Evolutionary conservation across 768 basidiomycete genomes (phyloP).

Genomic region (Naganishia vaughanmartiniae): DNA sequence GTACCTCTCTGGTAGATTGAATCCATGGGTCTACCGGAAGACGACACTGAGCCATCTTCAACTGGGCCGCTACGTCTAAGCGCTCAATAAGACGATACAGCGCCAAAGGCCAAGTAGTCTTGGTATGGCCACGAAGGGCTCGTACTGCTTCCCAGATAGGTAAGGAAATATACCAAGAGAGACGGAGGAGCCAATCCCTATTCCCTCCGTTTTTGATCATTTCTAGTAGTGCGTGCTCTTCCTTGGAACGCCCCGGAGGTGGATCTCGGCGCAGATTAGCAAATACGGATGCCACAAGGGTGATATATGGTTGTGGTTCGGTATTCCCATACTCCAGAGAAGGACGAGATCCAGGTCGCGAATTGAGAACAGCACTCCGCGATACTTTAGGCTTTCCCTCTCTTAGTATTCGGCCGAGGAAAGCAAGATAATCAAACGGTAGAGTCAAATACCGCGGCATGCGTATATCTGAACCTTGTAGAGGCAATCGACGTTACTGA

Average conservation of each 20-base stretch:
- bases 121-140: constrained; percentile 75
- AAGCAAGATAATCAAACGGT: constrained; percentile 7
- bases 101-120: constrained; percentile 67
- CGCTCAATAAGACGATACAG: constrained; percentile 70
- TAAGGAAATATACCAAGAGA: constrained; percentile 47
- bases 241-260: not conserved
- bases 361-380: not conserved
- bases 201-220: constrained; percentile 39
- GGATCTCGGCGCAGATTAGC: not conserved
- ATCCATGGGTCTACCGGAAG: constrained; percentile 19
- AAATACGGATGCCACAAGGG: not conserved
- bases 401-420: not conserved
- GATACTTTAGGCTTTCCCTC: not conserved
- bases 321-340: constrained; percentile 11
- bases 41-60: constrained; percentile 5
- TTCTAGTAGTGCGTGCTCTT: constrained; percentile 25
- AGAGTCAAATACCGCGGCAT: not conserved
- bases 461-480: constrained; percentile 28
- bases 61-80: constrained; percentile 66
- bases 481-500: constrained; percentile 38
- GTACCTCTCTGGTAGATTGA: constrained; percentile 27
- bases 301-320: not conserved
- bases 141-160: constrained; percentile 82
- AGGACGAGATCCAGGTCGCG: not conserved
- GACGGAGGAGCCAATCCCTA: constrained; percentile 37